Base-by-base conservation (phyloP, 768 basidiomycete genomes). In the Phylloporus sp. region DNA sequence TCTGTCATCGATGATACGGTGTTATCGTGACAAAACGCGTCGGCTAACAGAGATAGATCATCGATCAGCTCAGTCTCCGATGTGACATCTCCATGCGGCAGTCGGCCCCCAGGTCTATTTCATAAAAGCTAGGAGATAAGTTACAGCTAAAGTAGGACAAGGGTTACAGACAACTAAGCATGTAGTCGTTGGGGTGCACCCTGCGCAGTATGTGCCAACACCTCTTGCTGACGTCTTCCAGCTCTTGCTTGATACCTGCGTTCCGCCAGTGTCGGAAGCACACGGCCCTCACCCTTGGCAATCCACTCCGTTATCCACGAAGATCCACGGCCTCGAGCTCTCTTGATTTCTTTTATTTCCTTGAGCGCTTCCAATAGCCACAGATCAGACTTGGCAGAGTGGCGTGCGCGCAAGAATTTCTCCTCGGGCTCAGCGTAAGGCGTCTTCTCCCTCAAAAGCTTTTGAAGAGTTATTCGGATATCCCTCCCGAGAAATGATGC, bases 391-490 rank as follows among this genome's bases (percentile, higher is more conserved):
- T 69, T 76, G 50, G 53, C 55, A 16, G 58, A 55, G 51, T 63
- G 51, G 27, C 60, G 62, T 15, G 66, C 65, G 18, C 63, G 61
- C 9, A 63, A n/a, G 8, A 35, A 5, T 2, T 42, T 54, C 16
- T 60, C 58, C 18, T 53, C 43, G 39, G 68, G 66, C n/a, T 57
- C 58, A 11, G 47, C 6, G n/a, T 48, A 39, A 2, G 63, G 61
- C 27, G 35, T 34, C 2, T 57, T 63, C 8, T 60, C 53, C 11
- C 23, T 40, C 2, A 73, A 56, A 18, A 75, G 65, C 5, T 56
- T 54, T 54, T 72, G 59, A 9, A 83, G 71, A 15, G 72, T 67
- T 1, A 74, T 68, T 16, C 79, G 61, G 29, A 84, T 67, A 13
- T 69, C 69, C 13, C 68, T 59, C 2, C 76, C 79, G 18, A 82